Evolutionary conservation across 169 alveolate species (phyloP), one percentile per base, ranked within the genome.

Genomic region (Besnoitia besnoiti): DNA sequence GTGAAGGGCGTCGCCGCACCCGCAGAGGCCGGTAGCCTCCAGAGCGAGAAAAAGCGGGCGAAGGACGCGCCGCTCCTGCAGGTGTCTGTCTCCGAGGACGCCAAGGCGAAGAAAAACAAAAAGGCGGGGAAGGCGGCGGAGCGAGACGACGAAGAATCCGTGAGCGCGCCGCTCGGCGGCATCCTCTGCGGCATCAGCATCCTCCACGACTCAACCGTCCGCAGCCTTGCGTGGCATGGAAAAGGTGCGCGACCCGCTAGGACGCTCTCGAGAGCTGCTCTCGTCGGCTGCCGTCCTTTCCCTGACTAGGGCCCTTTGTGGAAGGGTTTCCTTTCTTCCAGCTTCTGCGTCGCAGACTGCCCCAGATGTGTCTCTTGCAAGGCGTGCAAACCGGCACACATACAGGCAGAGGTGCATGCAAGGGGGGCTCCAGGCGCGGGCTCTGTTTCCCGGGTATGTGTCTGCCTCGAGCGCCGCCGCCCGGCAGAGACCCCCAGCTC

Each of bases 181-280:
- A 10, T 90, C 33, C 93, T 67, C 46, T 44, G 89, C 55, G 93
- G 91, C n/a, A 40, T 85, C 59, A 59, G 51, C 87, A 62, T 92
- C 61, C 88, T 50, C 33, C 94, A 92, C 62, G 93, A 92, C 61
- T 73, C 91, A 40, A 39, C 82, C 84, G 85, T 92, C 50, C 76
- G 51, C 40, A 76, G 85, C 19, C 39, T 92, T 33, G 2, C 50
- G 62, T 92, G 94, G 94, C 94, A 92, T 37, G 62, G 16, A 12
- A 85, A 55, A 16, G 94, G 94, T 90, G 46, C 16, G 47, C 35
- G 16, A 75, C n/a, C n/a, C n/a, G n/a, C n/a, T n/a, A n/a, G n/a
- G n/a, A n/a, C n/a, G n/a, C n/a, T n/a, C n/a, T n/a, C n/a, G n/a
- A n/a, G n/a, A n/a, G n/a, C n/a, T n/a, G n/a, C n/a, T n/a, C n/a